Evolutionary conservation across 1,284 basidiomycete species (phyloP), one percentile per base, ranked within the genome.

Genomic region (Marasmius fiardii): DNA sequence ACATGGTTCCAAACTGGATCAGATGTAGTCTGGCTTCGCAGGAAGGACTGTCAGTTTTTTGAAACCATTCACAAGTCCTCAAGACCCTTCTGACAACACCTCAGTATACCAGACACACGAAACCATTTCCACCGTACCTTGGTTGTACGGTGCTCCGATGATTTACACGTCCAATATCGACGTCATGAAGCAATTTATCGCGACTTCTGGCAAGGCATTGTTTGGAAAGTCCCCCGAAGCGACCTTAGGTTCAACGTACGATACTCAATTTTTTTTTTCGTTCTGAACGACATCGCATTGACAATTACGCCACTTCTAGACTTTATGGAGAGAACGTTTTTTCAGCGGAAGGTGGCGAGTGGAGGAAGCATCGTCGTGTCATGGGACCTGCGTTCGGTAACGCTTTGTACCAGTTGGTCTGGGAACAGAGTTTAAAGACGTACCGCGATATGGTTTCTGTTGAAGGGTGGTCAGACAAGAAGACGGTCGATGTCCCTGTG

Each of bases 1-100:
- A 57, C 41, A 10, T 67, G 60, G 59, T 63, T 63, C 55, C 56
- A 57, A 41, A 41, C 44, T 7, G 55, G 55, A n/a, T 18, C 28
- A 23, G 58, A 59, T 43, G 20, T 61, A 14, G 50, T 55, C 21
- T 61, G 60, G 60, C 44, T 33, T n/a, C 51, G 55, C 16, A 48
- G 55, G 21, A 51, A 31, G 37, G 41, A 49, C 34, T 50, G 57
- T 57, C 21, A 20, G 51, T 56, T 26, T 12, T 52, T n/a, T n/a
- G 2, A 11, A 43, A 43, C 16, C 20, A 28, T 37, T 26, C 7
- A 4, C 0, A 5, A 14, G 34, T 24, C n/a, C n/a, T n/a, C n/a
- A n/a, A n/a, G n/a, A 18, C 5, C 21, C 21, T 20, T 8, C 6
- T 51, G n/a, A 14, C 23, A 10, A 37, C 21, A 7, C 24, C 14